phyloP scores from a whole-genome alignment of 139 green algal genomes.

The Eudorina sp. region DNA sequence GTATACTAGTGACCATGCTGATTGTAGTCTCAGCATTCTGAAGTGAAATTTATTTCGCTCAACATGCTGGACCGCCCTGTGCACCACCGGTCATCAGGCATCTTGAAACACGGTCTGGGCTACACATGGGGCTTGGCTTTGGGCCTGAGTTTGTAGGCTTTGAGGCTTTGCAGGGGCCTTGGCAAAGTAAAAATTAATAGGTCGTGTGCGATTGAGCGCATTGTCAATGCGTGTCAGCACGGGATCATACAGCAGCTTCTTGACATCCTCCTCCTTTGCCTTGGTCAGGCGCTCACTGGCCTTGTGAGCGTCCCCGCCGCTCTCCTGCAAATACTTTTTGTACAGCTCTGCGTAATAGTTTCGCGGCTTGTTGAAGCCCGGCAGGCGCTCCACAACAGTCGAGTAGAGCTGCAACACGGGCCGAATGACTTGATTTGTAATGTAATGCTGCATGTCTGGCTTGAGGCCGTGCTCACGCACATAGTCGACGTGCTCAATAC shows the following conservation, averaged over 20 bases:
- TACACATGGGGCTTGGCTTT: too few species aligned
- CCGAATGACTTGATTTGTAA: constrained; percentile 52
- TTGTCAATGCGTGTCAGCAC: neutral
- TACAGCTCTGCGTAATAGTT: neutral
- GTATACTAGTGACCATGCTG: too few species aligned
- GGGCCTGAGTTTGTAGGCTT: too few species aligned
- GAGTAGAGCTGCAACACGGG: constrained; percentile 34
- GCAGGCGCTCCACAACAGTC: constrained; percentile 20
- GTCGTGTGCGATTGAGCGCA: neutral
- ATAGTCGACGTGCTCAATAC: constrained; percentile 41
- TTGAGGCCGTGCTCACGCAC: neutral
- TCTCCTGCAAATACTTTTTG: neutral
- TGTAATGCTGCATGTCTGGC: constrained; percentile 45
- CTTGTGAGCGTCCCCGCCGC: neutral
- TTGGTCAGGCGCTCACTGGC: neutral
- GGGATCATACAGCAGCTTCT: constrained; percentile 19
- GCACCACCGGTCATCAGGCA: too few species aligned
- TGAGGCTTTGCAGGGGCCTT: too few species aligned
- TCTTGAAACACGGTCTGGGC: too few species aligned
- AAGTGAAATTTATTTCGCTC: too few species aligned
- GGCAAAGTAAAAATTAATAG: too few species aligned
- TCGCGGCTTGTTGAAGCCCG: neutral
- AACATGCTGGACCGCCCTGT: too few species aligned
- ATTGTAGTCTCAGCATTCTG: too few species aligned
- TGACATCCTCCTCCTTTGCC: neutral